These are phyloP conservation scores for Pilasporangium apinafurcum DNA, from an alignment of 352 stramenopile genomes.

Conservation along the genomic window DNA sequence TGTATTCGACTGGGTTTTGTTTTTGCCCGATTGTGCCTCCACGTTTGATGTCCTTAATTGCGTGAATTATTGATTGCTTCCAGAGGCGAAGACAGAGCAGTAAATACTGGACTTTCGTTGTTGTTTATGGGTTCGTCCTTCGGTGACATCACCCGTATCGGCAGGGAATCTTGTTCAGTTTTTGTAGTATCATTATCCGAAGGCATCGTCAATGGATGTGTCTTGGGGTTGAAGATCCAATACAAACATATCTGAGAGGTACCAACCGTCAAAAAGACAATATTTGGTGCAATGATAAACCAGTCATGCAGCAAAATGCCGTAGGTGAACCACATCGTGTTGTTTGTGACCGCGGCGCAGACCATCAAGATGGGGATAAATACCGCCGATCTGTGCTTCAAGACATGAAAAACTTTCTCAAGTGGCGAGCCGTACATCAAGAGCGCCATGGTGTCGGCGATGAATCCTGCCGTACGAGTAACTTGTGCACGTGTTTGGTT, in stretches of 20 bases:
- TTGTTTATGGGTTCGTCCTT: too few species aligned
- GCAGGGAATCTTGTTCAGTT: too few species aligned
- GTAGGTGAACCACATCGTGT: slow-evolving; percentile 47
- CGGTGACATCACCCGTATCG: too few species aligned
- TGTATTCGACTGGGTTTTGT: too few species aligned
- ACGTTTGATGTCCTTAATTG: too few species aligned
- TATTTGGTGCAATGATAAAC: slow-evolving; percentile 38
- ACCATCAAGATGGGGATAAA: slow-evolving; percentile 52
- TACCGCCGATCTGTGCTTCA: slow-evolving; percentile 36
- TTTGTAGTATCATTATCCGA: too few species aligned
- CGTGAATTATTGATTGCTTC: too few species aligned
- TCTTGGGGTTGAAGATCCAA: too few species aligned
- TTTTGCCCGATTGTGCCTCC: too few species aligned
- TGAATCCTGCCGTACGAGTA: slow-evolving; percentile 24
- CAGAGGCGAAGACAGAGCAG: too few species aligned
- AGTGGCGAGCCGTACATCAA: slow-evolving; percentile 54
- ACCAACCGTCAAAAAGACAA: slow-evolving; percentile 32
- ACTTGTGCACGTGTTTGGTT: slow-evolving; percentile 17
- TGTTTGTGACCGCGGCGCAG: slow-evolving; percentile 39
- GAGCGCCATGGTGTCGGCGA: slow-evolving; percentile 26
- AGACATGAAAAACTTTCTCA: slow-evolving; percentile 34
- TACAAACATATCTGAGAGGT: slow-evolving; percentile 42
- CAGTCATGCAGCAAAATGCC: slow-evolving; percentile 32
- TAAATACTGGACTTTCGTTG: too few species aligned
- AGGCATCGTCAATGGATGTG: too few species aligned